Conservation (phyloP, 768 basidiomycete species). For the Paxillus ammoniavirescens region DNA sequence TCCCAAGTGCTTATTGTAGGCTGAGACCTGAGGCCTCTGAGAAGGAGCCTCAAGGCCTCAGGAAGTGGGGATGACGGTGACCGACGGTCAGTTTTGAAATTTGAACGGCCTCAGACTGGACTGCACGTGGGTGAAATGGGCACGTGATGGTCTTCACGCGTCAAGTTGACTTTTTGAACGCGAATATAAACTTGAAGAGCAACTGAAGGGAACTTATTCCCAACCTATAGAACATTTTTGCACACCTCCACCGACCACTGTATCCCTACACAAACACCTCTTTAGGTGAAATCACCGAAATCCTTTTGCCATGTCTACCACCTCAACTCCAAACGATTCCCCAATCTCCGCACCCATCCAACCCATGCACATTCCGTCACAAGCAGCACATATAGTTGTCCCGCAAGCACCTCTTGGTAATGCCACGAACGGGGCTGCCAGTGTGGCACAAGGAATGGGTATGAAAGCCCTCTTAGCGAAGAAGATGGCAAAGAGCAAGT, state of each 20-base stretch:
- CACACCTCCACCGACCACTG: background rate
- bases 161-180: slow-evolving; percentile 25
- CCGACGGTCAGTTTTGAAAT: too few species aligned
- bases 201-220: slow-evolving; percentile 6
- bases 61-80: too few species aligned
- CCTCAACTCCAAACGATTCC: slow-evolving; percentile 64
- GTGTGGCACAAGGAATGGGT: slow-evolving; percentile 70
- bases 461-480: slow-evolving; percentile 92
- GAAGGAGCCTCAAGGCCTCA: too few species aligned
- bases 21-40: too few species aligned
- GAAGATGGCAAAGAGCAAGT: slow-evolving; percentile 89
- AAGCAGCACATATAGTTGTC: slow-evolving; percentile 73
- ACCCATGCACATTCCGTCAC: slow-evolving; percentile 82
- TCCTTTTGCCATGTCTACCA: slow-evolving; percentile 46
- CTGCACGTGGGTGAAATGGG: background rate
- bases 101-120: too few species aligned
- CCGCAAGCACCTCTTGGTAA: slow-evolving; percentile 83
- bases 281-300: background rate
- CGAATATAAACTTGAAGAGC: slow-evolving; percentile 11
- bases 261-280: background rate
- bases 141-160: slow-evolving; percentile 30
- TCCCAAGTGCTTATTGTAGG: too few species aligned
- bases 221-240: background rate
- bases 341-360: slow-evolving; percentile 63
- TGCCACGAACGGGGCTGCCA: slow-evolving; percentile 48